Evolutionary conservation across 1,284 basidiomycete species (phyloP).

Genomic region (Trichosporon faecale): DNA sequence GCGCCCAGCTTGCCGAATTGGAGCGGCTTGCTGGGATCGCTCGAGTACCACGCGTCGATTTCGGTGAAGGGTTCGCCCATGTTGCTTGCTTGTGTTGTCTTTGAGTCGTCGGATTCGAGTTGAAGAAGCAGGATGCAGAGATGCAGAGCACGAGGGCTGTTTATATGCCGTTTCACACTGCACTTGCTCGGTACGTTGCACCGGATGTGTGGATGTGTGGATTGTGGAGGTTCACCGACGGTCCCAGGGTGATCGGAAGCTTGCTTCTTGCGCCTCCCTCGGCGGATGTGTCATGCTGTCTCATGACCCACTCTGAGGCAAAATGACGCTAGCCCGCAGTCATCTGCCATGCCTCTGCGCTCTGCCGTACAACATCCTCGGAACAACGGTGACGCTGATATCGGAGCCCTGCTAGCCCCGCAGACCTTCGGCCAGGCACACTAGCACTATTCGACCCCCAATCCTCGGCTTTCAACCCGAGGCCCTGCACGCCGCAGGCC

Average conservation of each 20-base stretch:
- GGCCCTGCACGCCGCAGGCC: neutral
- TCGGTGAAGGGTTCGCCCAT: neutral
- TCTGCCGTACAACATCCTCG: neutral
- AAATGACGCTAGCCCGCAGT: neutral
- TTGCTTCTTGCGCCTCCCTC: neutral
- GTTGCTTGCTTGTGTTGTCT: neutral
- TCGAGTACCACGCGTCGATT: conserved; percentile 3
- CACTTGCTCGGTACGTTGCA: too few relatives aligned
- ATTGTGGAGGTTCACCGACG: neutral
- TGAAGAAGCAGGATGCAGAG: neutral
- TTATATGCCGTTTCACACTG: neutral
- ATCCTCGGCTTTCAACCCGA: neutral
- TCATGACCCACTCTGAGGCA: neutral
- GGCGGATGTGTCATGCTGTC: neutral
- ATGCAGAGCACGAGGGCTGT: too few relatives aligned
- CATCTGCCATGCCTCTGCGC: too few relatives aligned
- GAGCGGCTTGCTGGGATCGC: neutral
- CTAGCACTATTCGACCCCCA: neutral
- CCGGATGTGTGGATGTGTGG: neutral
- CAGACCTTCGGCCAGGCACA: neutral
- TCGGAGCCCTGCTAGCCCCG: too few relatives aligned
- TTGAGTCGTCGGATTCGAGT: too few relatives aligned
- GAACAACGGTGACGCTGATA: too few relatives aligned
- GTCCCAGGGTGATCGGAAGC: neutral
- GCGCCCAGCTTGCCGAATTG: neutral